A percentile compares a stretch with the other conserved stretches of the same genome.
Conservation (phyloP, 2,329 filamentous ascomycete species). For the Arthrobotrys conoides region DNA sequence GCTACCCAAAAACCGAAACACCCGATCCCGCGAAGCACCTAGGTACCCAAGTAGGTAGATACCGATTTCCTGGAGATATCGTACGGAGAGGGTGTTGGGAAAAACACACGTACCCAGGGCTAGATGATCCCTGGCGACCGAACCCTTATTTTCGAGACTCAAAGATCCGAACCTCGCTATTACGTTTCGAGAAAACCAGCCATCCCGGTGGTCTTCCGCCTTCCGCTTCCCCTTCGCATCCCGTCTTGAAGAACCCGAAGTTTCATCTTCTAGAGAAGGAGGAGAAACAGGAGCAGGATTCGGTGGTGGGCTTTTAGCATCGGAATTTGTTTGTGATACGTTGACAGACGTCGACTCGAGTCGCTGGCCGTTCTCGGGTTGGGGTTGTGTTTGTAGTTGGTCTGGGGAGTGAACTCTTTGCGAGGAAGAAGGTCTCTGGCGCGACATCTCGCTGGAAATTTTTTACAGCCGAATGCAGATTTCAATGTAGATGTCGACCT, state of each 20-base stretch:
- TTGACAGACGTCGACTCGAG: constrained; percentile 14
- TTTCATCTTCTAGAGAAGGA: constrained; percentile 24
- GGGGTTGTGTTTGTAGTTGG: constrained; percentile 27
- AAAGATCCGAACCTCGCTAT: constrained; percentile 69
- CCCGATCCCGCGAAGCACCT: constrained; percentile 40
- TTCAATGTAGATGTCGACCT: not conserved
- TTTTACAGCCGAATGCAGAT: too few species aligned
- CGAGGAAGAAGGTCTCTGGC: constrained; percentile 41
- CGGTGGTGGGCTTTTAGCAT: constrained; percentile 11
- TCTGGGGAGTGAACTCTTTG: constrained; percentile 28
- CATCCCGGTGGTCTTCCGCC: constrained; percentile 34
- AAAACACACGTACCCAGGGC: constrained; percentile 74
- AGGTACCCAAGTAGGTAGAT: not conserved
- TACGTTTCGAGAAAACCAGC: constrained; percentile 47
- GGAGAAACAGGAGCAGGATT: not conserved
- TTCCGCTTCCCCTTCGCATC: constrained; percentile 56
- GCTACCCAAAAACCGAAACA: constrained; percentile 32
- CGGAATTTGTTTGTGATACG: constrained; percentile 41
- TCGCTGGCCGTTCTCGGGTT: constrained; percentile 6
- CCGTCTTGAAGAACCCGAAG: constrained; percentile 38
- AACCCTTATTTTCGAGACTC: constrained; percentile 88
- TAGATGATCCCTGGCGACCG: constrained; percentile 84
- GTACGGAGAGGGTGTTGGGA: constrained; percentile 1
- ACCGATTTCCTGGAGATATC: constrained; percentile 6
- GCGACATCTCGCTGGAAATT: constrained; percentile 41